Evolutionary conservation across 345 rosid genomes (phyloP).

Genomic region (Populus simonii): DNA sequence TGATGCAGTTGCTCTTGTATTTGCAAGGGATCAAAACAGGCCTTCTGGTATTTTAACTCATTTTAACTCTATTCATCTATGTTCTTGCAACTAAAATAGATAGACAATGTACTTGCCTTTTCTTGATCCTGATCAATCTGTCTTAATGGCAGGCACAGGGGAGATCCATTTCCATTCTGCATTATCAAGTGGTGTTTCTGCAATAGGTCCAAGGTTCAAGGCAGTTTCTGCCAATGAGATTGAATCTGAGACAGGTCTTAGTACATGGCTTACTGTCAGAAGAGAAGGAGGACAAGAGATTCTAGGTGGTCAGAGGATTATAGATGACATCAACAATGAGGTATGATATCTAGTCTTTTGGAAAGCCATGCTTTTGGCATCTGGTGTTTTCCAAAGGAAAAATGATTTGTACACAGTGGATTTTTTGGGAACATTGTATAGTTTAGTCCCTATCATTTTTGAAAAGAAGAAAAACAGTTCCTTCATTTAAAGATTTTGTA

Average conservation of each 20-base stretch:
- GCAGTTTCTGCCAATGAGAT: constrained; percentile 47
- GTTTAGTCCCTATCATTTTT: too few relatives aligned
- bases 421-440: too few relatives aligned
- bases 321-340: constrained; percentile 46
- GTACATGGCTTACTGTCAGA: constrained; percentile 66
- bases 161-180: constrained; percentile 59
- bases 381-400: too few relatives aligned
- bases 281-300: constrained; percentile 55
- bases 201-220: constrained; percentile 57
- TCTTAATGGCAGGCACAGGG: constrained; percentile 44
- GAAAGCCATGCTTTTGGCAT: neutral
- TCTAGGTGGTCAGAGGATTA: constrained; percentile 63
- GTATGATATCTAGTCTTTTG: constrained; percentile 28
- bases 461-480: too few relatives aligned
- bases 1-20: constrained; percentile 56
- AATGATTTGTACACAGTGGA: too few relatives aligned
- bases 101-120: too few relatives aligned
- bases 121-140: constrained; percentile 9
- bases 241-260: neutral
- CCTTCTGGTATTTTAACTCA: constrained; percentile 47
- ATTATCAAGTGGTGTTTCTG: constrained; percentile 58
- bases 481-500: too few relatives aligned
- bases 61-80: neutral
- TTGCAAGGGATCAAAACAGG: constrained; percentile 64
- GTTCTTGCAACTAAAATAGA: too few relatives aligned